Base-by-base conservation (phyloP, 2,329 filamentous ascomycete species). In the Arthrobotrys sinensis region DNA sequence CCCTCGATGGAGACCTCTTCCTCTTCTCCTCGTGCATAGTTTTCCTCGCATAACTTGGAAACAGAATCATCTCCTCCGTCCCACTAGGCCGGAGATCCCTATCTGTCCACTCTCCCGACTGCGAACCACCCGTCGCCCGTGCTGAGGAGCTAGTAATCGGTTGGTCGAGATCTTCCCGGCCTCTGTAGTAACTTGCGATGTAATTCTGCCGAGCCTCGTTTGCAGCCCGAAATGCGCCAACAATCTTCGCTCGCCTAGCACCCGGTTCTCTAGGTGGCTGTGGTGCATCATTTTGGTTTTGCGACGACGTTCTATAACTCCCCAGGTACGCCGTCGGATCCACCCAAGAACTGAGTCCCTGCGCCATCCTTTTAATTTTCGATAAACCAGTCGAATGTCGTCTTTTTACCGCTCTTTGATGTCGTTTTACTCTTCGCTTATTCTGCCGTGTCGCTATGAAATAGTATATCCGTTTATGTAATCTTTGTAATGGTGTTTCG, bases 31-130 rank as follows among this genome's bases (percentile, higher is more conserved):
- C 85, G 79, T 80, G 86, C 91, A 38, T 89, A 84, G 83, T 96
- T 78, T 88, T 88, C 82, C 94, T 90, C 7, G 93, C 93, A 83
- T 99, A 99, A 66, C 93, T 97, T 0, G 96, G 96, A 81, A 99
- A 99, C 24, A 99, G 84, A 8, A 99, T 90, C 90, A 99, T 93
- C 85, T 98, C 93, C 83, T 97, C 94, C 77, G 93, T 89, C 11
- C 93, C 94, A 79, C 90, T 91, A 10, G 90, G 89, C 14, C 92
- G 89, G 76, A 97, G 92, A n/a, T 91, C 89, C 16, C 93, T 92
- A 81, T 97, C 91, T 0, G 94, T 93, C 82, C 97, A 97, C 24
- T 68, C 68, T 24, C 76, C 76, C 14, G 24, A 64, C 16, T 69
- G 53, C 0, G 91, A 90, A 0, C 91, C 92, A n/a, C 55, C 40